Conservation (phyloP, 2,329 filamentous ascomycete genomes). For the Talaromyces islandicus region DNA sequence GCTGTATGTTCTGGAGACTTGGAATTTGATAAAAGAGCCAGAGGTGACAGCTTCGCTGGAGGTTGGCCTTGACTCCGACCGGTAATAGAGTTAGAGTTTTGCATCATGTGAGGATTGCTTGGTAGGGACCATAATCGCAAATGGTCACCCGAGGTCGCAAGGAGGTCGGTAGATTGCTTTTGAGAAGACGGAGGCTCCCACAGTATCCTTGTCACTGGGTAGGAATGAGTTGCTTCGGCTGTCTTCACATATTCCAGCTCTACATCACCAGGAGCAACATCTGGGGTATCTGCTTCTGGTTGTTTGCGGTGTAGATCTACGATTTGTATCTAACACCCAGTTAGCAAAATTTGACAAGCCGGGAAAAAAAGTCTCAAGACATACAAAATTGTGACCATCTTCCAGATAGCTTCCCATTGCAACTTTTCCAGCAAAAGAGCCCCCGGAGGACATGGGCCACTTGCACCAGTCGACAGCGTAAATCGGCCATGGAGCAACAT, state of each 20-base stretch:
- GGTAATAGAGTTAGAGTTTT: constrained; percentile 61
- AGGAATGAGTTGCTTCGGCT: constrained; percentile 95
- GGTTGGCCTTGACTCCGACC: constrained; percentile 55
- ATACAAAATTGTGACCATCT: constrained; percentile 95
- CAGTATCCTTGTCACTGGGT: constrained; percentile 87
- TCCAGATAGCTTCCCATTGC: constrained; percentile 94
- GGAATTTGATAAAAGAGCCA: constrained; percentile 91
- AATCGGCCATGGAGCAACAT: constrained; percentile 87
- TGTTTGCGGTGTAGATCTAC: constrained; percentile 78
- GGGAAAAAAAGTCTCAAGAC: constrained; percentile 23
- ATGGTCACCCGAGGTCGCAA: constrained; percentile 93
- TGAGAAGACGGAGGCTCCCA: constrained; percentile 95
- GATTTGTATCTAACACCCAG: constrained; percentile 74
- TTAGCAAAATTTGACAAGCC: constrained; percentile 15
- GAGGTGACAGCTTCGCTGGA: constrained; percentile 78
- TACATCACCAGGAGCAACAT: constrained; percentile 60
- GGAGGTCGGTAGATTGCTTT: constrained; percentile 89
- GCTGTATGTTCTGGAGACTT: constrained; percentile 98
- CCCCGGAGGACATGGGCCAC: constrained; percentile 70
- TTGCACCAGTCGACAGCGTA: constrained; percentile 99
- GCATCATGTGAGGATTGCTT: constrained; percentile 49
- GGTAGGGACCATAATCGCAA: constrained; percentile 90
- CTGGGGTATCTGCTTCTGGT: constrained; percentile 60
- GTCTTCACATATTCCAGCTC: constrained; percentile 82
- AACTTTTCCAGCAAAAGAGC: constrained; percentile 74